Evolutionary conservation across 1,284 basidiomycete genomes (phyloP).

Genomic region (Irpex sp.): DNA sequence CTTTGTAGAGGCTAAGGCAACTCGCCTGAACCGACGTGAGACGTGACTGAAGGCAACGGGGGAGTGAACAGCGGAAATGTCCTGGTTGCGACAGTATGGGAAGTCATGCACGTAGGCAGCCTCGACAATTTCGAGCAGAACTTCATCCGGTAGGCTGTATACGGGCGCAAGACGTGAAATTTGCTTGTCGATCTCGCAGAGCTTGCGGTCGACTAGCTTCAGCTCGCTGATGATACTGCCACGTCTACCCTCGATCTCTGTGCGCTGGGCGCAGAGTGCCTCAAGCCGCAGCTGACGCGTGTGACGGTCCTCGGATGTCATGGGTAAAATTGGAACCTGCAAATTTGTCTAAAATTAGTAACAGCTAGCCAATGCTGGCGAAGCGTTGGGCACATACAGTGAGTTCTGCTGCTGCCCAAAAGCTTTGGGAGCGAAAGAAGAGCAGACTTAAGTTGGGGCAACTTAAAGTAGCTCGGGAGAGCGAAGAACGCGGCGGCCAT

Average conservation of each 20-base stretch:
- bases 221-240: not conserved
- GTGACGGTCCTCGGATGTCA: not conserved
- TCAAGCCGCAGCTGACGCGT: not conserved
- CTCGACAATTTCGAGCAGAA: conserved; percentile 4
- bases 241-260: not conserved
- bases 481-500: not conserved
- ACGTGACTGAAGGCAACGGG: conserved; percentile 6
- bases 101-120: conserved; percentile 3
- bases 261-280: not conserved
- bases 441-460: too few species aligned
- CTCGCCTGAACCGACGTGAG: conserved; percentile 1
- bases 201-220: not conserved
- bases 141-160: conserved; percentile 5
- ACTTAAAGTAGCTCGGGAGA: not conserved
- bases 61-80: not conserved
- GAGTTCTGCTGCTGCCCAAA: not conserved
- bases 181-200: not conserved
- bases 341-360: too few species aligned
- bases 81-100: conserved; percentile 2
- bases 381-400: not conserved
- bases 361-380: too few species aligned
- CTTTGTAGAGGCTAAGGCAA: conserved; percentile 1
- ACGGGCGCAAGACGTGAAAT: not conserved
- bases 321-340: not conserved
- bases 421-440: too few species aligned